These are phyloP conservation scores for Hippophae tibetana DNA, from an alignment of 306 rosid species.

Conservation along the genomic window DNA sequence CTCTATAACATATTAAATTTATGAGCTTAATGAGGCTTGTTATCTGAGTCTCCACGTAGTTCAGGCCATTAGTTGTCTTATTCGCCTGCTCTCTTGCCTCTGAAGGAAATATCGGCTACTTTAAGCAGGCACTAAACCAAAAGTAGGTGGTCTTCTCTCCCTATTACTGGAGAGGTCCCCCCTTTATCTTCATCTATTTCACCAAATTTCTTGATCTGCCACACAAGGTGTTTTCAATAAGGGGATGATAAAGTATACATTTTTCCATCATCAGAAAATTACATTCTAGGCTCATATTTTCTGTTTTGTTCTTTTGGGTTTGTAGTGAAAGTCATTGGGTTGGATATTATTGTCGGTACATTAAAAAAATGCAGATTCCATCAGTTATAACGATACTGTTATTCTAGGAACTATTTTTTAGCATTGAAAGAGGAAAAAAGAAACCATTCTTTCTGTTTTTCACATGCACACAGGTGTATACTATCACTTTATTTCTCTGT, in stretches of 20 bases:
- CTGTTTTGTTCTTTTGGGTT: not conserved
- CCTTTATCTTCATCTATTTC: too few species aligned
- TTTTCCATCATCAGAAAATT: not conserved
- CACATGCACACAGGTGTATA: not conserved
- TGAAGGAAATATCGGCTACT: not conserved
- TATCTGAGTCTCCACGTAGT: not conserved
- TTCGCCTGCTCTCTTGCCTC: not conserved
- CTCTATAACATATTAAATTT: not conserved
- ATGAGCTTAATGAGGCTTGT: not conserved
- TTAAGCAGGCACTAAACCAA: too few species aligned
- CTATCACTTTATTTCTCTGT: conserved; percentile 15
- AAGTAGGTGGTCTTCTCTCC: too few species aligned
- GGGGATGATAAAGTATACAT: too few species aligned
- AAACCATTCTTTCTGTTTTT: not conserved
- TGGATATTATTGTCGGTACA: too few species aligned
- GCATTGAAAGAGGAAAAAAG: not conserved
- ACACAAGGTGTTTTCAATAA: too few species aligned
- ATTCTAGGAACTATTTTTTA: not conserved
- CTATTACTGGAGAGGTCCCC: too few species aligned
- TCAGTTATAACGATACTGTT: not conserved
- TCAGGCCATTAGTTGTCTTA: not conserved
- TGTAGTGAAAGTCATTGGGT: not conserved
- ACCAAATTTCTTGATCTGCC: too few species aligned
- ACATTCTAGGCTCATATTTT: not conserved
- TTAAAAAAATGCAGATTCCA: too few species aligned